Conservation (phyloP, 306 rosid species). For the Prosopis cineraria region DNA sequence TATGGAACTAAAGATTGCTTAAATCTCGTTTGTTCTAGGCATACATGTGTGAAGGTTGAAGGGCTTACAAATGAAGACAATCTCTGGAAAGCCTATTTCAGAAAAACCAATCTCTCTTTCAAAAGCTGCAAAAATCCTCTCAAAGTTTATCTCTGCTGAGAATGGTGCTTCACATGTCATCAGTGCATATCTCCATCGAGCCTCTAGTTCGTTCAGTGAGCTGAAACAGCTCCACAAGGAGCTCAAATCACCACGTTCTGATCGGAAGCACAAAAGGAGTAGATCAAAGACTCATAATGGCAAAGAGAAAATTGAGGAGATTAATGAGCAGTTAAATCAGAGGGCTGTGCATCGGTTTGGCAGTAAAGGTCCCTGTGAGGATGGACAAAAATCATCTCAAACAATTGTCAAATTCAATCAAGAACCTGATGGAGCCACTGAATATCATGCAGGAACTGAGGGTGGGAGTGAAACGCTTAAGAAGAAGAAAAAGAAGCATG, state of each 20-base stretch:
- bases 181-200: slow-evolving; percentile 19
- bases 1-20: neutral
- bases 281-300: slow-evolving; percentile 5
- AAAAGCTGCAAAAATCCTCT: slow-evolving; percentile 25
- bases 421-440: neutral
- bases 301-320: neutral
- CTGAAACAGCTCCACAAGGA: slow-evolving; percentile 29
- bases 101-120: slow-evolving; percentile 13
- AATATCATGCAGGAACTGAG: neutral
- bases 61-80: slow-evolving; percentile 22
- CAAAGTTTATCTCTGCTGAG: slow-evolving; percentile 20
- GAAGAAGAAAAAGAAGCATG: neutral
- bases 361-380: neutral
- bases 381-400: neutral
- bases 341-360: neutral
- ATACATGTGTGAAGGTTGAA: neutral
- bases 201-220: neutral
- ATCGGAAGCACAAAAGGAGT: slow-evolving; percentile 3
- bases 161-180: slow-evolving; percentile 32
- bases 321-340: neutral
- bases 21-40: neutral
- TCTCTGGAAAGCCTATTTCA: slow-evolving; percentile 1
- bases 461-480: neutral
- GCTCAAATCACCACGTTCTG: neutral
- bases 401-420: neutral